phyloP scores from a whole-genome alignment of 768 basidiomycete species.

The Suillus cothurnatus region DNA sequence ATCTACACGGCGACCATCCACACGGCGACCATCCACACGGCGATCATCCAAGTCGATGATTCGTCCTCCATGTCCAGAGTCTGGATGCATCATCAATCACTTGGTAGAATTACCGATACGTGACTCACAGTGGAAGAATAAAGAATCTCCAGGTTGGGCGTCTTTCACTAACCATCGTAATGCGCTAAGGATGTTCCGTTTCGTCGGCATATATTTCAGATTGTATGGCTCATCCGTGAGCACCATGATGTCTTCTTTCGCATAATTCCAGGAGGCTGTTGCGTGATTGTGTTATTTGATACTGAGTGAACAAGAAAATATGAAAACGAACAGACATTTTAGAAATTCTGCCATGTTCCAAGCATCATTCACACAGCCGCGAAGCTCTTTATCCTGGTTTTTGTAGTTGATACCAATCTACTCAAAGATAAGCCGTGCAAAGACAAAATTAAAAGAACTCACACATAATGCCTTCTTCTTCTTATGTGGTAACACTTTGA shows the following conservation, averaged over 20 bases:
- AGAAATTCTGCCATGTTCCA: slow-evolving; percentile 74
- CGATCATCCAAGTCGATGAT: slow-evolving; percentile 1
- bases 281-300: not conserved
- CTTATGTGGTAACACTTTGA: not conserved
- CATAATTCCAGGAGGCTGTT: slow-evolving; percentile 42
- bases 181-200: slow-evolving; percentile 48
- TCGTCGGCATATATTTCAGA: slow-evolving; percentile 42
- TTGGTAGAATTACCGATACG: not conserved
- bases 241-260: slow-evolving; percentile 51
- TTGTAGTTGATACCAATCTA: slow-evolving; percentile 87
- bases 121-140: slow-evolving; percentile 63
- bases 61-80: slow-evolving; percentile 8
- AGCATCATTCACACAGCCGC: slow-evolving; percentile 89
- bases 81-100: not conserved
- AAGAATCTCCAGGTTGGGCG: slow-evolving; percentile 62
- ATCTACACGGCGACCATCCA: not conserved
- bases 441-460: not conserved
- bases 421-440: not conserved
- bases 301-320: not conserved
- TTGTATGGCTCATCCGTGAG: slow-evolving; percentile 43
- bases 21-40: not conserved
- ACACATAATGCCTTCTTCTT: slow-evolving; percentile 4
- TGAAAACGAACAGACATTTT: not conserved
- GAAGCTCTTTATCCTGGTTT: slow-evolving; percentile 59
- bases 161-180: slow-evolving; percentile 62